These are phyloP conservation scores for Candida labiduridarum DNA, from an alignment of 1,139 yeast genomes.

Conservation along the genomic window DNA sequence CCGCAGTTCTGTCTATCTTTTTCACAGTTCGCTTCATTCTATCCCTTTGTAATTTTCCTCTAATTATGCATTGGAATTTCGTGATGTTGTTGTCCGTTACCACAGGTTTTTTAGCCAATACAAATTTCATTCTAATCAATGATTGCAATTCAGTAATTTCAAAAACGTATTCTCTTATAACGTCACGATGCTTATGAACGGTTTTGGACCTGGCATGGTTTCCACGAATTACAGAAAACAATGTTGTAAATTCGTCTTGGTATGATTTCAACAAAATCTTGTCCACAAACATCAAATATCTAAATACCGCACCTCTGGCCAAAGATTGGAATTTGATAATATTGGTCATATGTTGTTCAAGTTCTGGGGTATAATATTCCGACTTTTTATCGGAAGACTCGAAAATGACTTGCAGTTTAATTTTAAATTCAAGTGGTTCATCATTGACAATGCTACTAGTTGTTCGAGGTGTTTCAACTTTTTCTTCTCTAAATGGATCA, in stretches of 20 bases:
- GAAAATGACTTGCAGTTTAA: slow-evolving; percentile 4
- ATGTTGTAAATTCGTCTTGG: slow-evolving; percentile 43
- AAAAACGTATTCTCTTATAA: slow-evolving; percentile 26
- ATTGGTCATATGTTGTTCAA: slow-evolving; percentile 25
- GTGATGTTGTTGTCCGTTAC: slow-evolving; percentile 15
- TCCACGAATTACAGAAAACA: slow-evolving; percentile 46
- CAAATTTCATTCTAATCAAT: slow-evolving; percentile 30
- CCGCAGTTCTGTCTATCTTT: slow-evolving; percentile 13
- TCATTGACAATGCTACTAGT: too few relatives aligned
- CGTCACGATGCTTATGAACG: slow-evolving; percentile 43
- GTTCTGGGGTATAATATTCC: slow-evolving; percentile 26
- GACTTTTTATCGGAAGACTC: slow-evolving; percentile 5
- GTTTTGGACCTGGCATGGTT: slow-evolving; percentile 35
- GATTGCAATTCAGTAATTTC: slow-evolving; percentile 43
- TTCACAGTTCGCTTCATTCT: slow-evolving; percentile 11
- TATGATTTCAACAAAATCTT: slow-evolving; percentile 60
- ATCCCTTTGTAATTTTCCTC: slow-evolving; percentile 29
- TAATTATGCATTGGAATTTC: slow-evolving; percentile 28
- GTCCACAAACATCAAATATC: slow-evolving; percentile 65
- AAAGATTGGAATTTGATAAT: slow-evolving; percentile 58
- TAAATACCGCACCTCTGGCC: slow-evolving; percentile 64
- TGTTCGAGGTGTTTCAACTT: not conserved
- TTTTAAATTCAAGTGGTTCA: slow-evolving; percentile 4
- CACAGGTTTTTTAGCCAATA: slow-evolving; percentile 18
- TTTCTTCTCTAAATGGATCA: not conserved